These are phyloP conservation scores for Macrophomina tecta DNA, from an alignment of 2,329 filamentous ascomycete species.

Conservation along the genomic window DNA sequence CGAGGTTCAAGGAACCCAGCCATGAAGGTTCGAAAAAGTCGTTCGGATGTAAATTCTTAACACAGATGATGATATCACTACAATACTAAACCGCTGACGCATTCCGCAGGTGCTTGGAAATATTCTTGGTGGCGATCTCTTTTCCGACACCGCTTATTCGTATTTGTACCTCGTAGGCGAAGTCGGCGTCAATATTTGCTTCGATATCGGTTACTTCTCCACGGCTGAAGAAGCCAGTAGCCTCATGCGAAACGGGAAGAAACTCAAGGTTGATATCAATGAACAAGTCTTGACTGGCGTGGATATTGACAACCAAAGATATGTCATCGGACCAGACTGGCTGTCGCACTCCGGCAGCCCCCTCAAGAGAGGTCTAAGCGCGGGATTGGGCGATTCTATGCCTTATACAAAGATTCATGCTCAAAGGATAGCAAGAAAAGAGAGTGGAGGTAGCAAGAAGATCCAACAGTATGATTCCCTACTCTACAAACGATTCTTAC, in stretches of 20 bases:
- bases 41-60: too few species aligned
- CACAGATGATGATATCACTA: too few species aligned
- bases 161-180: conserved; percentile 46
- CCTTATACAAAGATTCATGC: conserved; percentile 33
- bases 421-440: conserved; percentile 28
- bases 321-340: conserved; percentile 7
- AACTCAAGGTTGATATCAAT: neutral
- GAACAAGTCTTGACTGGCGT: conserved; percentile 1
- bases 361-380: conserved; percentile 32
- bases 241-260: conserved; percentile 31
- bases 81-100: conserved; percentile 29
- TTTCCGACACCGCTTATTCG: conserved; percentile 59
- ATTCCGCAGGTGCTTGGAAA: conserved; percentile 54
- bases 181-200: conserved; percentile 31
- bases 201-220: conserved; percentile 33
- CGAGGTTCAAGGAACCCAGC: too few species aligned
- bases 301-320: conserved; percentile 29
- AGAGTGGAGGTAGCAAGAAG: neutral
- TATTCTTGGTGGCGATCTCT: conserved; percentile 59
- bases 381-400: conserved; percentile 32
- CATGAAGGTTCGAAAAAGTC: too few species aligned
- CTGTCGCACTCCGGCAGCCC: conserved; percentile 3
- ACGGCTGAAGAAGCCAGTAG: conserved; percentile 35
- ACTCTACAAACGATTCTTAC: too few species aligned
- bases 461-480: neutral